These are phyloP conservation scores for barrel medic (Medicago truncatula) DNA, from an alignment of 306 rosid species.

Conservation along the genomic window MtrunA17r5.0-ANR NC_053042.1:13006001-13006500, in stretches of 20 bases:
- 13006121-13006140: slow-evolving; percentile 83
- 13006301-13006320: background rate
- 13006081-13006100: slow-evolving; percentile 72
- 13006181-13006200: slow-evolving; percentile 80
- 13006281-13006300: background rate
- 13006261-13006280: background rate
- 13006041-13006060: slow-evolving; percentile 78
- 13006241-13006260: background rate
- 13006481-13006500: no score
- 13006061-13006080: slow-evolving; percentile 71
- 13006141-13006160: slow-evolving; percentile 69
- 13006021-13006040: slow-evolving; percentile 92
- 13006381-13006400: no score
- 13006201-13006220: slow-evolving; percentile 71
- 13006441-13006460: no score
- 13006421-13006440: no score
- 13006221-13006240: slow-evolving; percentile 69
- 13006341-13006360: background rate
- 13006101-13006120: slow-evolving; percentile 80
- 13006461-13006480: no score
- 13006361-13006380: background rate
- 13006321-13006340: background rate
- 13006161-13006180: slow-evolving; percentile 81
- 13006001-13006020: slow-evolving; percentile 80
- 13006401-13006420: no score